Evolutionary conservation across 495 filamentous ascomycete species (phyloP).

Genomic region (Sordaria brevicollis): DNA sequence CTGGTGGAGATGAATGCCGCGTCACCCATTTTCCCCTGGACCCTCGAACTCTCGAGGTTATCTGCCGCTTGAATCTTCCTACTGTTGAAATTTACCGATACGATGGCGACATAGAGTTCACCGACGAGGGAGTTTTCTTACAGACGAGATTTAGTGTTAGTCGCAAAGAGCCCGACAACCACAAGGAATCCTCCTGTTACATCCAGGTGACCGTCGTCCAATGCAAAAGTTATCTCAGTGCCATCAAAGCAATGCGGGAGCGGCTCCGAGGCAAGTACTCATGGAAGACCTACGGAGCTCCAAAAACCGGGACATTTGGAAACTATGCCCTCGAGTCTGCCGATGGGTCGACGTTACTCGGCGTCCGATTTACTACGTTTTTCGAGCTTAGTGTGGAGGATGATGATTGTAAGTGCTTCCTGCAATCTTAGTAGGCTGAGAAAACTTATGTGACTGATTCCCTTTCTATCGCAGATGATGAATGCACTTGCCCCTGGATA

Average conservation of each 20-base stretch:
- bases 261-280: background rate
- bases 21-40: background rate
- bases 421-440: background rate
- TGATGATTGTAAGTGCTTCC: background rate
- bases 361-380: background rate
- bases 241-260: background rate
- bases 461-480: background rate
- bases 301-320: background rate
- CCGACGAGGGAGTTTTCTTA: background rate
- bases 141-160: too few relatives aligned
- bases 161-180: too few relatives aligned
- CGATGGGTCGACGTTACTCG: background rate
- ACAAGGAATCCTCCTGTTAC: background rate
- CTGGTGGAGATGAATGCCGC: background rate
- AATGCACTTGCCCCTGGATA: background rate
- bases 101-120: rapidly evolving
- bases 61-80: background rate
- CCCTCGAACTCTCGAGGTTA: background rate
- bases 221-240: background rate
- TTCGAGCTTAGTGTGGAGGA: background rate
- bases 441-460: background rate
- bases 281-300: background rate
- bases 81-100: background rate
- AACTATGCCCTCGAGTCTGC: background rate
- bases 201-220: background rate